Evolutionary conservation across 2,329 filamentous ascomycete species (phyloP).

Genomic region (Cylindrodendrum hubeiense): DNA sequence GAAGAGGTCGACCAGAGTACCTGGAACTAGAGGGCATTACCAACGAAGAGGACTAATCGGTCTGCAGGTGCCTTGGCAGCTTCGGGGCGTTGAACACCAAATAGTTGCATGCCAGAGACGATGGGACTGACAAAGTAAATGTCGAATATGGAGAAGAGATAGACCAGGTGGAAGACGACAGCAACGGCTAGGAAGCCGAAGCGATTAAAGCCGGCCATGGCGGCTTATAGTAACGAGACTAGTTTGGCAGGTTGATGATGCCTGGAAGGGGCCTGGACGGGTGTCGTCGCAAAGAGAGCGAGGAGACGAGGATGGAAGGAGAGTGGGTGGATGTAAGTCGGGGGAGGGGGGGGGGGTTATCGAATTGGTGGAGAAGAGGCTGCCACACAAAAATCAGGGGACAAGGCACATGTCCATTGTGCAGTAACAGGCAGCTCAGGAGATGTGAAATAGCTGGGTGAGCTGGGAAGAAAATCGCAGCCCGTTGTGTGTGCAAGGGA

Average conservation of each 20-base stretch:
- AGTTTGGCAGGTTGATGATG: neutral
- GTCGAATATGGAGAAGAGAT: constrained; percentile 96
- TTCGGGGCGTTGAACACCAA: constrained; percentile 73
- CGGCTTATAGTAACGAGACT: constrained; percentile 22
- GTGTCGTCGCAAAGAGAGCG: constrained; percentile 11
- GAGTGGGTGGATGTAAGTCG: constrained; percentile 37
- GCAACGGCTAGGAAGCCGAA: constrained; percentile 89
- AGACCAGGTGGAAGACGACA: constrained; percentile 91
- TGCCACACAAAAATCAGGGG: constrained; percentile 16
- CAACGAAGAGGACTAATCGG: constrained; percentile 92
- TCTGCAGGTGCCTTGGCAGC: constrained; percentile 82
- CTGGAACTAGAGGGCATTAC: constrained; percentile 58
- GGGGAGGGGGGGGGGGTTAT: constrained; percentile 20
- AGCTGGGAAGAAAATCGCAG: neutral
- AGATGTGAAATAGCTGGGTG: constrained; percentile 1
- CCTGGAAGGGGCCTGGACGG: constrained; percentile 8
- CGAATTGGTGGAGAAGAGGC: constrained; percentile 12
- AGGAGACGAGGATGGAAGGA: constrained; percentile 5
- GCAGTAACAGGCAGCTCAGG: neutral
- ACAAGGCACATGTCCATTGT: constrained; percentile 27
- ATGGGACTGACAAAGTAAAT: constrained; percentile 99
- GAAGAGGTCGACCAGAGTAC: neutral
- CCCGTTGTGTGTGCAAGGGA: constrained; percentile 9
- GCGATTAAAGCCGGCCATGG: constrained; percentile 71
- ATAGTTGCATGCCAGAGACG: constrained; percentile 92